Conservation (phyloP, 495 filamentous ascomycete species). For the Penicillium malachiteum region DNA sequence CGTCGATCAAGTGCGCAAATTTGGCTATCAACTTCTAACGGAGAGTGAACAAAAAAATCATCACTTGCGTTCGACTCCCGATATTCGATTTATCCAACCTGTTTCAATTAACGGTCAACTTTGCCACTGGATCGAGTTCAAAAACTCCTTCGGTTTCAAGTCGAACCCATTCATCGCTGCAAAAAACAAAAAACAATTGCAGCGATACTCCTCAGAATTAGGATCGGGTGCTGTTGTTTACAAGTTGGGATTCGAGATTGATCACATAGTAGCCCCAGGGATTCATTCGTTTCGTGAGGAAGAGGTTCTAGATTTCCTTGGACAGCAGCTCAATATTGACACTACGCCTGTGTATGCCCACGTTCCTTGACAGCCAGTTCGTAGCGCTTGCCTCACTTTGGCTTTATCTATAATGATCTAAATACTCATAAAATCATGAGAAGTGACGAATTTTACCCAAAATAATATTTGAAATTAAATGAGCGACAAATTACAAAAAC, state of each 20-base stretch:
- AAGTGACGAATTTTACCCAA: too few species aligned
- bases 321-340: too few species aligned
- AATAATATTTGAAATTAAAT: too few species aligned
- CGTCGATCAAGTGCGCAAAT: neutral
- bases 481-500: too few species aligned
- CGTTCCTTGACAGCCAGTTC: too few species aligned
- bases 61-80: neutral
- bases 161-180: constrained; percentile 6
- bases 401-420: too few species aligned
- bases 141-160: constrained; percentile 9
- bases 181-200: constrained; percentile 10
- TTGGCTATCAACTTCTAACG: neutral
- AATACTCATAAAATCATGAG: too few species aligned
- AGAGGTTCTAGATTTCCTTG: neutral
- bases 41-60: constrained; percentile 1
- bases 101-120: neutral
- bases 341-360: too few species aligned
- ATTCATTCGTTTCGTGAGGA: neutral
- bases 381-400: too few species aligned
- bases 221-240: constrained; percentile 3
- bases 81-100: neutral
- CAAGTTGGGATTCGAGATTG: constrained; percentile 7
- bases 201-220: constrained; percentile 5
- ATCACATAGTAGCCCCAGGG: neutral
- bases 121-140: constrained; percentile 9